Evolutionary conservation across 805 yeast species (phyloP), one percentile per base, ranked within the genome.

Genomic region (Cyberlindnera subsufficiens): DNA sequence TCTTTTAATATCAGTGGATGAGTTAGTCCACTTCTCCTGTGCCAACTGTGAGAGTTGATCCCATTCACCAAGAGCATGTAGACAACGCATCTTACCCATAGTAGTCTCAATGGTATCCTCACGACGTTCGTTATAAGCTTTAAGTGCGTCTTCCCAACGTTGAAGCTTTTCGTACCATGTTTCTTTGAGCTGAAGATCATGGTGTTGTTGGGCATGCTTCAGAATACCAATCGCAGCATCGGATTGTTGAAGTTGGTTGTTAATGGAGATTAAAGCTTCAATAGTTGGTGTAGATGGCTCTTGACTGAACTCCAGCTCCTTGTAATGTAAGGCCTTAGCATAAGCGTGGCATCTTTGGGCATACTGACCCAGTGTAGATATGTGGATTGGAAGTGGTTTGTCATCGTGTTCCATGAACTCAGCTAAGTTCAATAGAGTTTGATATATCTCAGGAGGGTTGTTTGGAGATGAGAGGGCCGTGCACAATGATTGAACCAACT

Each of bases 1-100:
- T 43, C 96, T 71, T 52, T 82, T 77, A 32, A 80, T 78, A 15
- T 88, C 96, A 25, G 80, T 72, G 1, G 86, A 71, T 0, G 95
- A 76, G 27, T 72, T 68, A 16, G 67, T 70, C 99, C 99, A 93
- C 58, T 86, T 88, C 35, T 80, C 82, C 52, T 80, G 82, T 0
- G 97, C 96, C 42, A 93, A 67, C 46, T 83, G 85, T 10, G 95
- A 82, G 19, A 95, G 69, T 52, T 83, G 85, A 49, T 91, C 98
- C 98, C 99, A 95, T 64, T 93, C 97, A 38, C 99, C 99, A n/a
- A 93, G 69, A 0, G 99, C 99, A 66, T 93, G 97, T 48, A 91
- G 69, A 64, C 98, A 90, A 64, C 98, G 77, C 97, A 93, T 88
- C 58, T 91, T 90, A 67, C 99, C 99, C 90, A 91, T 82, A 5